Conservation (phyloP, 768 basidiomycete species). For the Glaciozyma martinii region DNA sequence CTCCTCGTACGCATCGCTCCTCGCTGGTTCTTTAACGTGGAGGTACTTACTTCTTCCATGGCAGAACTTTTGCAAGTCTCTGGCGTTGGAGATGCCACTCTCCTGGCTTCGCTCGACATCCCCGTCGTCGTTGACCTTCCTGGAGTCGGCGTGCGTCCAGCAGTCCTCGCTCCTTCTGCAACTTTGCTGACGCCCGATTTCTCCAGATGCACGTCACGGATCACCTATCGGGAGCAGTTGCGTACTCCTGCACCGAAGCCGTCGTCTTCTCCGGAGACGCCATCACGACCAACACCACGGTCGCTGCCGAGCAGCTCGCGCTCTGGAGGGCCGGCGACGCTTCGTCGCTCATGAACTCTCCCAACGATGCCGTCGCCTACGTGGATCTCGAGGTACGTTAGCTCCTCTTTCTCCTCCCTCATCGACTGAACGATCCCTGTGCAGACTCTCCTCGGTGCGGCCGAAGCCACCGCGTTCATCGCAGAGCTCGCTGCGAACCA, state of each 20-base stretch:
- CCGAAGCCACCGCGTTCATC: conserved; percentile 44
- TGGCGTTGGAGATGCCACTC: conserved; percentile 43
- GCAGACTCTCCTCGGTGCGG: conserved; percentile 44
- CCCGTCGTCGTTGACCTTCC: conserved; percentile 42
- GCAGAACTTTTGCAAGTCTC: conserved; percentile 44
- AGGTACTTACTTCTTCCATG: neutral
- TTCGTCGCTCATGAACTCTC: conserved; percentile 43
- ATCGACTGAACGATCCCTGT: conserved; percentile 25
- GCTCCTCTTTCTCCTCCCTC: neutral
- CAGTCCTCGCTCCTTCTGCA: neutral
- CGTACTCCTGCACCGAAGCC: conserved; percentile 19
- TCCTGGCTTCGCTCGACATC: conserved; percentile 38
- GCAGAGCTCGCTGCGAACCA: conserved; percentile 53
- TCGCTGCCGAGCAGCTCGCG: conserved; percentile 26
- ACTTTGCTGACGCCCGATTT: neutral
- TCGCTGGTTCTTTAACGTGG: no score
- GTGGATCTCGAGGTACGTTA: conserved; percentile 45
- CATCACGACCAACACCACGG: conserved; percentile 25
- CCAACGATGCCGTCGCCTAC: conserved; percentile 59
- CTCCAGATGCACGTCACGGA: conserved; percentile 38
- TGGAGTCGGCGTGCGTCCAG: conserved; percentile 42
- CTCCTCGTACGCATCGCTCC: conserved; percentile 31
- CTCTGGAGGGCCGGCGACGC: conserved; percentile 27
- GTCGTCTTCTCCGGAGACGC: conserved; percentile 27
- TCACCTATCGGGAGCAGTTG: conserved; percentile 35